Conservation (phyloP, 1,284 basidiomycete species). For the Porogramme epimiltina region DNA sequence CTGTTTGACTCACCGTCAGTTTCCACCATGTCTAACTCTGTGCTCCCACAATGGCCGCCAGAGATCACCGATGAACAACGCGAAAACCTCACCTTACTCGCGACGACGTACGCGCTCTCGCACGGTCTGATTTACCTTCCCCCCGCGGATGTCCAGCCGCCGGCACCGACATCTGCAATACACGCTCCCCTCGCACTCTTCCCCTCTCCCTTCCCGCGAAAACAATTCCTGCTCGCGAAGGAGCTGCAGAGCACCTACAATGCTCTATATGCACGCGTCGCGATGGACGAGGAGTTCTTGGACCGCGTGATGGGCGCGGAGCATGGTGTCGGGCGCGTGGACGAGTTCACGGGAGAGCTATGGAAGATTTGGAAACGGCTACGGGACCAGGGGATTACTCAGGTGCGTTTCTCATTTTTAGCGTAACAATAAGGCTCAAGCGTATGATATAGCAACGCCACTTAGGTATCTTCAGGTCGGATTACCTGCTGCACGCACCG, state of each 20-base stretch:
- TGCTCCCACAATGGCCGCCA: constrained; percentile 69
- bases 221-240: constrained; percentile 69
- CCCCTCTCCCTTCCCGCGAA: constrained; percentile 84
- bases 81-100: constrained; percentile 59
- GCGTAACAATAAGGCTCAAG: not conserved
- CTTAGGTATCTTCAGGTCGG: constrained; percentile 93
- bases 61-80: constrained; percentile 58
- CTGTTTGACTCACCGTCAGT: not conserved
- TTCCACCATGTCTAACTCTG: constrained; percentile 6
- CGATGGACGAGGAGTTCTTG: constrained; percentile 80
- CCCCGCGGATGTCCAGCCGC: constrained; percentile 45
- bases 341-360: constrained; percentile 84
- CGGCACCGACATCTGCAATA: constrained; percentile 70
- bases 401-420: constrained; percentile 32
- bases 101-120: constrained; percentile 84
- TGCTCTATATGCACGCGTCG: constrained; percentile 82
- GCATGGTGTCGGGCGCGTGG: constrained; percentile 77
- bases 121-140: constrained; percentile 87
- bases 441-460: constrained; percentile 64
- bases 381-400: constrained; percentile 58
- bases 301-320: constrained; percentile 82
- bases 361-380: constrained; percentile 87
- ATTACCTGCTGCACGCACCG: constrained; percentile 86
- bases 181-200: constrained; percentile 90
- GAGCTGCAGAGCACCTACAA: constrained; percentile 83